phyloP scores from a whole-genome alignment of 2,329 filamentous ascomycete species.

The Proliferodiscus dingleyae region DNA sequence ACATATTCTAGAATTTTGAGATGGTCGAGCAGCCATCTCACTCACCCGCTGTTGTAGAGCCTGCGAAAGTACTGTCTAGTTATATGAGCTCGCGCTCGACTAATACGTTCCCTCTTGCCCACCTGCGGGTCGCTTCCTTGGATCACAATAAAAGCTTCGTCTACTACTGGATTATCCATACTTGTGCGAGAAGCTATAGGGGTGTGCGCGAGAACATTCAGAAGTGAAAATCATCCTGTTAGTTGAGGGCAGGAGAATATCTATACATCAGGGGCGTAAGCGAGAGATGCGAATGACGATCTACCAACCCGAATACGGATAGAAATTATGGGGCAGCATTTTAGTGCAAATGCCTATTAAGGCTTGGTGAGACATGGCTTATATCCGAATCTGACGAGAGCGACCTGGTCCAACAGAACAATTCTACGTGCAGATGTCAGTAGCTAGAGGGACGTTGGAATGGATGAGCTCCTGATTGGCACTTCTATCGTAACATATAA shows the following conservation, averaged over 20 bases:
- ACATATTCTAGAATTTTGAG: not conserved
- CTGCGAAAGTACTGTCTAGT: not conserved
- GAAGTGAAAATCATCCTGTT: no score
- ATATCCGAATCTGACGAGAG: not conserved
- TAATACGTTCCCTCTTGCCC: slow-evolving; percentile 5
- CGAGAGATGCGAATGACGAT: no score
- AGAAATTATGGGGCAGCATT: not conserved
- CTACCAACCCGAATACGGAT: no score
- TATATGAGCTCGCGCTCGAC: not conserved
- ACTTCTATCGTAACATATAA: no score
- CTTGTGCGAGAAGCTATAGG: not conserved
- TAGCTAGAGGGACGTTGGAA: slow-evolving; percentile 18
- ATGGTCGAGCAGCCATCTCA: not conserved
- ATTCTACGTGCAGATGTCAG: no score
- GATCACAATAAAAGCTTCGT: not conserved
- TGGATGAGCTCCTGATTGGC: not conserved
- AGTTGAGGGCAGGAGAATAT: no score
- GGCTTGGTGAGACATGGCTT: not conserved
- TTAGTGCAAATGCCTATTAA: slow-evolving; percentile 5
- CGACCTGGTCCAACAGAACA: no score
- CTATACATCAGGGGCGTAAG: no score
- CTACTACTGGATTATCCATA: not conserved
- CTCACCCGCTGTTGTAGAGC: not conserved
- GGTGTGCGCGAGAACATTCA: no score
- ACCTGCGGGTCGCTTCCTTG: not conserved